Percentiles rank a stretch among this genome's conserved stretches.
phyloP scores from a whole-genome alignment of 2,329 filamentous ascomycete genomes.

The Colletotrichum neosansevieriae region DNA sequence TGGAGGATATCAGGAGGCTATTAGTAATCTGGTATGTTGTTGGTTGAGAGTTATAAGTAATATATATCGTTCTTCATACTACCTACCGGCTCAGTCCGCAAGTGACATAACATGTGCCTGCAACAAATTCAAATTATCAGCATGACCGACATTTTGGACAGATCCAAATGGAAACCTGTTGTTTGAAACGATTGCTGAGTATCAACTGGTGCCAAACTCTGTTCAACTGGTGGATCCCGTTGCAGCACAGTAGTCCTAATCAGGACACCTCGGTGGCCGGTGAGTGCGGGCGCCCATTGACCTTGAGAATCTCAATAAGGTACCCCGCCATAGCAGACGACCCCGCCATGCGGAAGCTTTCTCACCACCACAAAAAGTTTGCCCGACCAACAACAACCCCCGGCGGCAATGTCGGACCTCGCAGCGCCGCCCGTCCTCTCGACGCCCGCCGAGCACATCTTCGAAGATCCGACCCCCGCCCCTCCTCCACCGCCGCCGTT shows the following conservation, averaged over 20 bases:
- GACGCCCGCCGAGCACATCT: slow-evolving; percentile 71
- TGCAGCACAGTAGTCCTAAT: no score
- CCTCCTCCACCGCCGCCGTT: slow-evolving; percentile 42
- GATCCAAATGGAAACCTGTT: no score
- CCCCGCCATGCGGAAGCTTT: not conserved
- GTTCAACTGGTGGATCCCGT: no score
- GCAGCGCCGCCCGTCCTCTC: slow-evolving; percentile 71
- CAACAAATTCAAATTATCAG: no score
- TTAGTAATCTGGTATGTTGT: not conserved
- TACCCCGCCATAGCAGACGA: slow-evolving; percentile 3
- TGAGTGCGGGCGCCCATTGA: not conserved
- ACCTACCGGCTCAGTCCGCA: not conserved
- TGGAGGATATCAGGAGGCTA: not conserved
- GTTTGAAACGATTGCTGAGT: no score
- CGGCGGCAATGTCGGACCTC: slow-evolving; percentile 50
- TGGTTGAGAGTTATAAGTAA: slow-evolving; percentile 9
- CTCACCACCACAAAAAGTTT: slow-evolving; percentile 3
- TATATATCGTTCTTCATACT: not conserved
- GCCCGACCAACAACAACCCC: not conserved
- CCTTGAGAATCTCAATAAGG: not conserved
- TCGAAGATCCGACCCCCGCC: slow-evolving; percentile 63
- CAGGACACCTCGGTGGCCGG: not conserved
- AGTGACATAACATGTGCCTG: not conserved
- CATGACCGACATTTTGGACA: no score
- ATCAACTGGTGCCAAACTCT: no score